A percentile compares a stretch with the other conserved stretches of the same genome.
These are phyloP conservation scores for Ajuga chamaepitys DNA, from an alignment of 257 asterid species.

Conservation along the genomic window DNA sequence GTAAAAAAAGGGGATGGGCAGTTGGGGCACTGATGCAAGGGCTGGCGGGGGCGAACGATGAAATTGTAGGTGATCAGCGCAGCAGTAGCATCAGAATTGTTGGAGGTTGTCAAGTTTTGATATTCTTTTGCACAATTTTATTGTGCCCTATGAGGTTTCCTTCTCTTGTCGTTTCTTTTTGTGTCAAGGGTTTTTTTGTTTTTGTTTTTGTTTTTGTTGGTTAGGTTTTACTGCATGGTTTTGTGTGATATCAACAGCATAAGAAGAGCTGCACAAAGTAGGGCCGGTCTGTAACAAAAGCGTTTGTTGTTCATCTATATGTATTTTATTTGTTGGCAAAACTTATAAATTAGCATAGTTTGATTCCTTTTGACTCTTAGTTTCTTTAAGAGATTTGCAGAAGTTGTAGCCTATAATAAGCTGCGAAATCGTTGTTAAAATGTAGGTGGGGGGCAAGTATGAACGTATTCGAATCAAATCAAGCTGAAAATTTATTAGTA, in stretches of 20 bases:
- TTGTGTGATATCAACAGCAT: slow-evolving; percentile 26
- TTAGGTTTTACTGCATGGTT: slow-evolving; percentile 30
- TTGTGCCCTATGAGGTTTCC: slow-evolving; percentile 27
- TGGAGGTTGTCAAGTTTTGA: slow-evolving; percentile 30
- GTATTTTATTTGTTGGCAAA: slow-evolving; percentile 15
- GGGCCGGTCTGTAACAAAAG: slow-evolving; percentile 20
- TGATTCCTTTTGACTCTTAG: not conserved
- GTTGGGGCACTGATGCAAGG: slow-evolving; percentile 29
- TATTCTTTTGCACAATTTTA: slow-evolving; percentile 51
- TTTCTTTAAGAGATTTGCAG: too few relatives aligned
- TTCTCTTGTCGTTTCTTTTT: slow-evolving; percentile 9
- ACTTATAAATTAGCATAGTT: not conserved
- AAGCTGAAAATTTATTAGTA: too few relatives aligned
- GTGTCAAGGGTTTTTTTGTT: slow-evolving; percentile 12
- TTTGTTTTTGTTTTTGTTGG: not conserved
- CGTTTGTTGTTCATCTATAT: slow-evolving; percentile 23
- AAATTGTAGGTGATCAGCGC: slow-evolving; percentile 18
- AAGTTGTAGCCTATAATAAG: too few relatives aligned
- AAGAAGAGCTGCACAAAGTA: slow-evolving; percentile 3
- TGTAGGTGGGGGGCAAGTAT: too few relatives aligned
- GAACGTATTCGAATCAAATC: too few relatives aligned
- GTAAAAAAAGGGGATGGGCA: slow-evolving; percentile 25
- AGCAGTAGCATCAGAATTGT: slow-evolving; percentile 18
- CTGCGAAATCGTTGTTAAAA: too few relatives aligned
- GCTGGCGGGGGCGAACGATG: slow-evolving; percentile 41